These are phyloP conservation scores for Sugiyamaella neomexicana DNA, from an alignment of 1,139 yeast genomes.

Conservation along the genomic window DNA sequence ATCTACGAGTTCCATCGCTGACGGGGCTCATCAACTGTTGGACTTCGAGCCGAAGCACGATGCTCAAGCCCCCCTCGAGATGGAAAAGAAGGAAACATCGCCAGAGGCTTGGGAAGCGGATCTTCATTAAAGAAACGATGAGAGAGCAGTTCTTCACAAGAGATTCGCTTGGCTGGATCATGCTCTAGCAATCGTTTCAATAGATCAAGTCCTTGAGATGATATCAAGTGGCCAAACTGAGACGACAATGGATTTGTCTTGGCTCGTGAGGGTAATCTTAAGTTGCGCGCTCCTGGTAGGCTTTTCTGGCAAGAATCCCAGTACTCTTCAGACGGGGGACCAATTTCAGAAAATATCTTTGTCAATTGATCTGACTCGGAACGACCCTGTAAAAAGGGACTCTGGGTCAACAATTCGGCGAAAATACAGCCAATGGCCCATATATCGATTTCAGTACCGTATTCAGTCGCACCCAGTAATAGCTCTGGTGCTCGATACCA, in stretches of 20 bases:
- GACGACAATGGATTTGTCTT: slow-evolving; percentile 4
- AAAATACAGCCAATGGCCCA: slow-evolving; percentile 97
- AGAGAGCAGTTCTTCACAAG: slow-evolving; percentile 58
- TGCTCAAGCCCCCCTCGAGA: slow-evolving; percentile 24
- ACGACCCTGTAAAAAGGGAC: slow-evolving; percentile 84
- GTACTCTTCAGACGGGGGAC: slow-evolving; percentile 84
- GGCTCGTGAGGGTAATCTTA: slow-evolving; percentile 21
- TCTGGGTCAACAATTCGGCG: slow-evolving; percentile 86
- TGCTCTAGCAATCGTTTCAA: slow-evolving; percentile 60
- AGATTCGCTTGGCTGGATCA: slow-evolving; percentile 64
- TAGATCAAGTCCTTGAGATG: slow-evolving; percentile 62
- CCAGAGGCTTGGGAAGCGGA: slow-evolving; percentile 62
- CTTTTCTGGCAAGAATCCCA: slow-evolving; percentile 28
- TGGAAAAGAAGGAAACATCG: slow-evolving; percentile 45
- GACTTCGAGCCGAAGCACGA: neutral
- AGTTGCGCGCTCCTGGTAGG: slow-evolving; percentile 28
- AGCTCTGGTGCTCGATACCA: slow-evolving; percentile 98
- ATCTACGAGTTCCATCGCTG: slow-evolving; percentile 3
- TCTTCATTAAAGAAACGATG: slow-evolving; percentile 71
- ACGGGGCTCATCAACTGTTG: neutral
- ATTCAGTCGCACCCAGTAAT: slow-evolving; percentile 66
- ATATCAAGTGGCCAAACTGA: slow-evolving; percentile 35
- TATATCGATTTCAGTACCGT: slow-evolving; percentile 88
- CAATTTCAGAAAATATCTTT: slow-evolving; percentile 76
- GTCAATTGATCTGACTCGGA: slow-evolving; percentile 91